Evolutionary conservation across 2,329 filamentous ascomycete genomes (phyloP).

Genomic region (Trichoderma polysporum): DNA sequence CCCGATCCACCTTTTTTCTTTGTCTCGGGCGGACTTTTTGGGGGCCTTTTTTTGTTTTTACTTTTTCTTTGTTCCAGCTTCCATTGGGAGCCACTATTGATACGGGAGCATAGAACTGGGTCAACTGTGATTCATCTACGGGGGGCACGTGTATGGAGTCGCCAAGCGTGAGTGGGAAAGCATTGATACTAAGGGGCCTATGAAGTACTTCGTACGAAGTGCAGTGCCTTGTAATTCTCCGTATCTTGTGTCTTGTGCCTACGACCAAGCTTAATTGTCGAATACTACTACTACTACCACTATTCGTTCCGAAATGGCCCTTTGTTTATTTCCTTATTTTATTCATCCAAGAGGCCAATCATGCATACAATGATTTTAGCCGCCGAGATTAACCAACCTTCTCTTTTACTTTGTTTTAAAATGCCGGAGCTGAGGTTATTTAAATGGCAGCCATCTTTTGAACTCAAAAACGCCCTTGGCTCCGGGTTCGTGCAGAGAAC

Average conservation of each 20-base stretch:
- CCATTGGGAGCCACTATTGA: not conserved
- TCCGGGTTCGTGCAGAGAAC: not conserved
- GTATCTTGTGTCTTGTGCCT: not conserved
- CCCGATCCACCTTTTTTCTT: not conserved
- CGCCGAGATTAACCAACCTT: not conserved
- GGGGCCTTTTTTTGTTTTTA: not conserved
- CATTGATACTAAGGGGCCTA: too few relatives aligned
- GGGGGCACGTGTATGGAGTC: not conserved
- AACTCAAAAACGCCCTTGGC: not conserved
- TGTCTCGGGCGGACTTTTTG: constrained; percentile 18
- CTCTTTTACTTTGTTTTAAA: not conserved
- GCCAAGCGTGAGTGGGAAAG: not conserved
- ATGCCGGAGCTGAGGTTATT: constrained; percentile 3
- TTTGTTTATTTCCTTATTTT: too few relatives aligned
- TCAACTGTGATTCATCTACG: not conserved
- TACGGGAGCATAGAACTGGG: not conserved
- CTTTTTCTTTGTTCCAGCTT: not conserved
- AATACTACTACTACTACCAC: not conserved
- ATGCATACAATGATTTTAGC: not conserved
- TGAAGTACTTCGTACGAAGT: too few relatives aligned
- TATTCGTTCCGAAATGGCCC: not conserved
- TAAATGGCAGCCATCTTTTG: not conserved
- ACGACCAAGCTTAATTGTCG: too few relatives aligned
- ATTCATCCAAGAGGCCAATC: not conserved
- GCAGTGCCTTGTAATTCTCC: not conserved